A percentile compares a stretch with the other conserved stretches of the same genome.
These are phyloP conservation scores for Suillus subaureus DNA, from an alignment of 768 basidiomycete species.

Conservation along the genomic window DNA sequence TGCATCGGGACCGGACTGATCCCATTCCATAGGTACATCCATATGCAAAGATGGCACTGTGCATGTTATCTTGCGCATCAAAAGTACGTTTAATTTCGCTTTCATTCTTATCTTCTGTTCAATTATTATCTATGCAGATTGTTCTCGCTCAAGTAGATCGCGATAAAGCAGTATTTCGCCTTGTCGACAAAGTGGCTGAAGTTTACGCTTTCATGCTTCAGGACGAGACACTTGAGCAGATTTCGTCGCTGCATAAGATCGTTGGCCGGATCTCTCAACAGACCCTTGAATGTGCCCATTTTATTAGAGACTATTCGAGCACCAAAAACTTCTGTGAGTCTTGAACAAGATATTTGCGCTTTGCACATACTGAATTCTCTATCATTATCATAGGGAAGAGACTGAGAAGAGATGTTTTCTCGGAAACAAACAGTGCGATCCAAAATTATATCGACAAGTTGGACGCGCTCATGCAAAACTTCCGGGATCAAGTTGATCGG, in stretches of 20 bases:
- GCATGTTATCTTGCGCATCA: slow-evolving; percentile 5
- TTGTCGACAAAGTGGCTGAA: slow-evolving; percentile 6
- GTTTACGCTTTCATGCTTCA: slow-evolving; percentile 9
- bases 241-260: not conserved
- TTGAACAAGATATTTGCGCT: not conserved
- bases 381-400: not conserved
- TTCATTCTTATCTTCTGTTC: not conserved
- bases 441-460: not conserved
- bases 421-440: not conserved
- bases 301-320: slow-evolving; percentile 9
- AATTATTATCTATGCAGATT: not conserved
- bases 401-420: not conserved
- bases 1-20: not conserved
- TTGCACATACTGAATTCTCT: not conserved
- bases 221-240: slow-evolving; percentile 1
- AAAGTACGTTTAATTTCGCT: not conserved
- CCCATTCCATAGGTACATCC: slow-evolving; percentile 5
- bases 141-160: slow-evolving; percentile 8
- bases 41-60: slow-evolving; percentile 10
- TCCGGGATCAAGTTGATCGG: slow-evolving; percentile 4
- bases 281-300: slow-evolving; percentile 11
- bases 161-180: slow-evolving; percentile 1
- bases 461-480: slow-evolving; percentile 8
- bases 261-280: slow-evolving; percentile 5
- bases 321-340: slow-evolving; percentile 12